Base-by-base conservation (phyloP, 2,329 filamentous ascomycete species). In the Penicillium sp. region DNA sequence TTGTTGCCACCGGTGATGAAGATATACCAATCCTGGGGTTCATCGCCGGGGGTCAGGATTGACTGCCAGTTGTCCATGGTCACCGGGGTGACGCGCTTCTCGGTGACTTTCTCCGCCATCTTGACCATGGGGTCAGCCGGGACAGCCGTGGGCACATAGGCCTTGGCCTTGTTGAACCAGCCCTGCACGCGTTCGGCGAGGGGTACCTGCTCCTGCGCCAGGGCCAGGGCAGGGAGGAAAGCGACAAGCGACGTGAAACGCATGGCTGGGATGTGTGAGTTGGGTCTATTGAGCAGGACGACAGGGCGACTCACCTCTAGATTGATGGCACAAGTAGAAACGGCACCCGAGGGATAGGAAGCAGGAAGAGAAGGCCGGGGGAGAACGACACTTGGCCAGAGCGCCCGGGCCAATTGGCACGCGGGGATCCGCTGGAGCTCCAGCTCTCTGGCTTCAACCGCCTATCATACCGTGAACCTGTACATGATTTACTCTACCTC, bases 1-100 rank as follows among this genome's bases (percentile, higher is more conserved):
- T 75, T 76, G 67, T 84, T 83, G 30, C 78, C 80, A 44, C 80
- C 80, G 4, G 78, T 82, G 30, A 81, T 62, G 58, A 72, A 81
- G 36, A 84, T 61, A 50, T 81, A 65, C 78, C 78, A 83, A 71
- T 77, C 56, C 71, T 76, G 30, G 61, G 66, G 45, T 65, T 60
- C 42, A 2, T 56, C 49, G 17, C 62, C 56, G 13, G 69, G 66
- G 25, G 61, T 69, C 23, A 84, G 58, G 34, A 77, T 61, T 33
- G 71, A 61, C 54, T 77, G 68, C 74, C 77, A 80, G 69, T 81
- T 83, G 46, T 72, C 68, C 47, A 77, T 55, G 29, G 71, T 80
- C 43, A 83, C 58, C 9, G 64, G 60, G 40, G 75, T 69, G 51
- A 83, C 77, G 32, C 70, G 65, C 41, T 67, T 65, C 43, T 68